phyloP scores from a whole-genome alignment of 169 alveolate species.

The Plasmodium falciparum region DNA sequence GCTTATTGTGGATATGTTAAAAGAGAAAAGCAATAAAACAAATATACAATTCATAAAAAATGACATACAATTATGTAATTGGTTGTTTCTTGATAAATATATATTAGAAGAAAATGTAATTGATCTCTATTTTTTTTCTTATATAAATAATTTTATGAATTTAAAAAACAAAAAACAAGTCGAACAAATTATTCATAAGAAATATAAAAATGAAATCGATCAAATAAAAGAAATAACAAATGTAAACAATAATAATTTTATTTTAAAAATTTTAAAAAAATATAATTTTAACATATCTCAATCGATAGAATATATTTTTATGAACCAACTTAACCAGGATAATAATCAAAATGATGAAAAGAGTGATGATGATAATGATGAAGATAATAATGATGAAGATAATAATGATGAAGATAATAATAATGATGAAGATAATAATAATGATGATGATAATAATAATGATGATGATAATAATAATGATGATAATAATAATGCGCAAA shows the following conservation, averaged over 20 bases:
- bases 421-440: too few relatives aligned
- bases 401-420: not conserved
- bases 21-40: constrained; percentile 20
- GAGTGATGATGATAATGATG: not conserved
- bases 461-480: not conserved
- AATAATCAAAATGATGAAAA: not conserved
- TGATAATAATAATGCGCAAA: not conserved
- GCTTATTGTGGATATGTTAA: constrained; percentile 30
- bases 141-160: constrained; percentile 36
- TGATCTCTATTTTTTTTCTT: constrained; percentile 34
- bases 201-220: constrained; percentile 47
- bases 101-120: constrained; percentile 14
- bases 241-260: not conserved
- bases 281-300: constrained; percentile 39
- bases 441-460: not conserved
- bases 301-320: constrained; percentile 16
- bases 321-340: not conserved
- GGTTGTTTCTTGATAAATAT: constrained; percentile 27
- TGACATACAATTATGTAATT: constrained; percentile 37
- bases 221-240: constrained; percentile 44
- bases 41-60: constrained; percentile 35
- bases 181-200: not conserved
- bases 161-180: constrained; percentile 5
- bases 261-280: constrained; percentile 17
- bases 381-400: not conserved